phyloP scores from a whole-genome alignment of 306 rosid genomes.

The Rubus idaeus region DNA sequence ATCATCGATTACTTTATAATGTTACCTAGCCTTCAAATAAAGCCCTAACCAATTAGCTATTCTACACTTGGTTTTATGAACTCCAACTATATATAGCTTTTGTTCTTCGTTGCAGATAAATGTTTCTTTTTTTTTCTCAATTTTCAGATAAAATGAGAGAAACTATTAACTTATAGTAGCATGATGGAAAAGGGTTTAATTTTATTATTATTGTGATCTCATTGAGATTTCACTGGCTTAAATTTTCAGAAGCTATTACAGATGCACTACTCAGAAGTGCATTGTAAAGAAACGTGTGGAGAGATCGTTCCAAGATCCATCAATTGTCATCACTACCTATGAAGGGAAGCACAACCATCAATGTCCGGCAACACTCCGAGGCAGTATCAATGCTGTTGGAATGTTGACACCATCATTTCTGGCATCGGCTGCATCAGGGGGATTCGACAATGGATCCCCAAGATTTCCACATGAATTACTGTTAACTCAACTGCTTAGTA shows the following conservation, averaged over 20 bases:
- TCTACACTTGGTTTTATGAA: not conserved
- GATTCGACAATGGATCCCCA: constrained; percentile 9
- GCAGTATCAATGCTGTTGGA: constrained; percentile 44
- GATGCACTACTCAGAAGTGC: constrained; percentile 85
- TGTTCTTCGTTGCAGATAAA: not conserved
- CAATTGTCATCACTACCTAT: constrained; percentile 77
- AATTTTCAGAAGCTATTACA: constrained; percentile 70
- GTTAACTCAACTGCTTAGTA: constrained; percentile 50
- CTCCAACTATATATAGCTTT: not conserved
- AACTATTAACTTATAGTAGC: not conserved
- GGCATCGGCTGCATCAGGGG: constrained; percentile 34
- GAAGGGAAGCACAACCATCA: constrained; percentile 93
- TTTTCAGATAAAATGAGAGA: not conserved
- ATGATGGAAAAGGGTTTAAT: not conserved
- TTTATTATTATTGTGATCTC: not conserved
- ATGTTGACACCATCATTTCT: constrained; percentile 51
- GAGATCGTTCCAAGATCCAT: constrained; percentile 73
- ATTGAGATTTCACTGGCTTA: not conserved
- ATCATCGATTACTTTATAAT: not conserved
- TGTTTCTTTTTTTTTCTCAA: not conserved
- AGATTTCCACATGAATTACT: constrained; percentile 58
- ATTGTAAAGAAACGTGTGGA: constrained; percentile 80
- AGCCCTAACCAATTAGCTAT: not conserved
- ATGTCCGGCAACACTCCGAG: constrained; percentile 75
- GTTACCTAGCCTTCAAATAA: not conserved